A percentile compares a stretch with the other conserved stretches of the same genome.
Evolutionary conservation across 148 eudicot genomes (phyloP).

Genomic region (Dianthus caryophyllus): DNA sequence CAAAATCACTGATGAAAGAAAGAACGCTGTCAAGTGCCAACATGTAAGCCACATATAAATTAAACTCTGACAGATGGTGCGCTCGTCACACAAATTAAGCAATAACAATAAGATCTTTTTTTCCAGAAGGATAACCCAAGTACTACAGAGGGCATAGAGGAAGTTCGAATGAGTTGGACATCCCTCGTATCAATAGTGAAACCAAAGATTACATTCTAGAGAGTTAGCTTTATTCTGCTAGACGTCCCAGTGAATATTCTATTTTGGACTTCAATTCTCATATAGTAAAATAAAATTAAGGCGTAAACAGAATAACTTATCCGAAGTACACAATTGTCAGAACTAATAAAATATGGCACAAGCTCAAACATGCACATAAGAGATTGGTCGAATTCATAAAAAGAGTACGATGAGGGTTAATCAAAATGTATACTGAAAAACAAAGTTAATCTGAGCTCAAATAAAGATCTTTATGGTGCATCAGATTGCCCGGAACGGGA

Average conservation of each 20-base stretch:
- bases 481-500: background rate
- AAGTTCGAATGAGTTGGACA: background rate
- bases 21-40: slow-evolving; percentile 19
- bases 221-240: no score
- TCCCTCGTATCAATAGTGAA: background rate
- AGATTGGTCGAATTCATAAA: background rate
- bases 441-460: background rate
- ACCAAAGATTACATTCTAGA: background rate
- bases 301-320: background rate
- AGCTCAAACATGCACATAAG: background rate
- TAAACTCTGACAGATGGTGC: background rate
- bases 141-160: background rate
- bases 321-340: background rate
- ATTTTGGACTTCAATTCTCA: background rate
- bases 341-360: background rate
- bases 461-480: background rate
- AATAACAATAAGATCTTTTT: background rate
- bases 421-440: no score
- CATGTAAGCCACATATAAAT: slow-evolving; percentile 2
- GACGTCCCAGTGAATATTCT: background rate
- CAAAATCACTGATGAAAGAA: slow-evolving; percentile 69
- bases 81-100: background rate
- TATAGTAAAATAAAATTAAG: no score
- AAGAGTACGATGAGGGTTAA: no score
- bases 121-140: background rate